These are phyloP conservation scores for Fusarium subtropicale DNA, from an alignment of 2,329 filamentous ascomycete genomes.

Conservation along the genomic window DNA sequence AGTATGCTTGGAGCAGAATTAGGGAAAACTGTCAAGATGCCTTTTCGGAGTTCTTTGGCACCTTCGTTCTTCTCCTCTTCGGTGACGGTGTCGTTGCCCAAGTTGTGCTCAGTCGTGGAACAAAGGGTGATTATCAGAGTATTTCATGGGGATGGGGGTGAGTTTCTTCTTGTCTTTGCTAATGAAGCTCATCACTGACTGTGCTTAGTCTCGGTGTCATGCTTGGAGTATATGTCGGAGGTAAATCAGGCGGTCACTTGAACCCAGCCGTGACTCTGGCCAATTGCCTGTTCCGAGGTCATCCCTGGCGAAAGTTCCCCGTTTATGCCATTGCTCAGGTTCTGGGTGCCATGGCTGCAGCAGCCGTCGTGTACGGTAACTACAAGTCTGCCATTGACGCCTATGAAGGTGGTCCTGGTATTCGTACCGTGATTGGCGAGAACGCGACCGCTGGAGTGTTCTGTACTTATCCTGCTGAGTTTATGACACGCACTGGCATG, in stretches of 20 bases:
- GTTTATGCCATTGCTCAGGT: constrained; percentile 74
- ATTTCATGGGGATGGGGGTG: constrained; percentile 65
- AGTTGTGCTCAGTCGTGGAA: constrained; percentile 66
- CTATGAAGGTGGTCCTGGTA: constrained; percentile 69
- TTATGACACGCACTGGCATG: constrained; percentile 73
- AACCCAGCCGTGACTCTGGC: constrained; percentile 78
- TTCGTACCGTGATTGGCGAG: constrained; percentile 69
- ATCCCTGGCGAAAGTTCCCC: constrained; percentile 77
- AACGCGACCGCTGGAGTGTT: constrained; percentile 77
- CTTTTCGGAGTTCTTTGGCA: constrained; percentile 76
- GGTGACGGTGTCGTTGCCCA: constrained; percentile 79
- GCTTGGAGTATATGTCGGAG: constrained; percentile 74
- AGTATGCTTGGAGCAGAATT: constrained; percentile 63
- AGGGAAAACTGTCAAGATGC: constrained; percentile 65
- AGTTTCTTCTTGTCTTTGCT: constrained; percentile 37
- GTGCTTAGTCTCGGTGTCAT: constrained; percentile 70
- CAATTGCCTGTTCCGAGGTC: constrained; percentile 74
- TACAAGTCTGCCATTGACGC: constrained; percentile 73
- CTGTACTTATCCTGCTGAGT: constrained; percentile 76
- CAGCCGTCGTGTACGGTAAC: constrained; percentile 71
- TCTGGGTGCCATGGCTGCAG: constrained; percentile 73
- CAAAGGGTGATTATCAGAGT: constrained; percentile 62
- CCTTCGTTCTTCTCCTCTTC: constrained; percentile 75
- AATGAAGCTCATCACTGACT: constrained; percentile 2
- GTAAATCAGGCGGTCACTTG: constrained; percentile 74